Evolutionary conservation across 805 yeast species (phyloP), one percentile per base, ranked within the genome.

Genomic region (Lachancea fermentati): DNA sequence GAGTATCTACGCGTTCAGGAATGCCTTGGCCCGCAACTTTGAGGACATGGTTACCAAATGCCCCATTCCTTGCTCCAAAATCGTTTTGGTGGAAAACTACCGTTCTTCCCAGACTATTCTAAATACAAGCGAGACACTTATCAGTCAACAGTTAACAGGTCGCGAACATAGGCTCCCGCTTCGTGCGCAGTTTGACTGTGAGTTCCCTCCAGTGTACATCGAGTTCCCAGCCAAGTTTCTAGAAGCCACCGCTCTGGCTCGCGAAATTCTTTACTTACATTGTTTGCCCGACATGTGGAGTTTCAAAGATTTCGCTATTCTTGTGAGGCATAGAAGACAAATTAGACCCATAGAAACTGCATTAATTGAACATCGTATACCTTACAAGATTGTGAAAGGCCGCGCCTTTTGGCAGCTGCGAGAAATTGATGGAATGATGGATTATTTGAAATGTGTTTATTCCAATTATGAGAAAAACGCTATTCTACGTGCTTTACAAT

Each of bases 1-100:
- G 61, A 81, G 95, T 54, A 91, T 91, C 16, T 91, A 93, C 58
- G 87, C 82, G 0, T 91, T 91, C 51, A 68, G 97, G 45, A 79
- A 81, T 52, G 97, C 97, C 0, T 78, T 78, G 26, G 69, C 81
- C 1, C 64, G 68, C 13, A 88, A 85, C 51, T 85, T 89, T 51
- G 63, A 63, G 30, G 65, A 66, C 11, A 77, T 87, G 85, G 59
- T 63, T 30, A 48, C 54, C 1, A 54, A 50, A 18, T 65, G 67
- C 39, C 68, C 75, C 16, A 35, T 57, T 8, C 47, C 50, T 31
- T 56, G 60, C 22, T 44, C 60, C 1, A 52, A 57, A 12, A 63
- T 79, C 1, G 60, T 68, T 7, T 66, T 91, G 35, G 69, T 71
- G 17, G 77, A 81, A 46, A 91, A 88, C 57, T 93, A 91, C 58